phyloP scores from a whole-genome alignment of 2,329 filamentous ascomycete genomes.

The Arthroderma sp. region DNA sequence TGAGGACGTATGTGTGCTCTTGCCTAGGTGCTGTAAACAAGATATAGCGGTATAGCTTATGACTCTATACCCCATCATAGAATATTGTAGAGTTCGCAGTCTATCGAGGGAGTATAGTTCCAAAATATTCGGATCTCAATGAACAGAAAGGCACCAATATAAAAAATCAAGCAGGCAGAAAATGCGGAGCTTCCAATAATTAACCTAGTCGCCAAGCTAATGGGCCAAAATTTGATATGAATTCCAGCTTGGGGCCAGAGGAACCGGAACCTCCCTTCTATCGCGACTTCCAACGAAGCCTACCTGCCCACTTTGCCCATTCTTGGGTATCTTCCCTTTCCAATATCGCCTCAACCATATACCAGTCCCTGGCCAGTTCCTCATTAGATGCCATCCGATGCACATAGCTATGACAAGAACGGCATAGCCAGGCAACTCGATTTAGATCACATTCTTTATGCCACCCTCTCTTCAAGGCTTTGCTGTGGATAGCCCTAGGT shows the following conservation, averaged over 20 bases:
- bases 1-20: too few relatives aligned
- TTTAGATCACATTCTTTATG: constrained; percentile 62
- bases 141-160: neutral
- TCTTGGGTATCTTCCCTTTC: constrained; percentile 58
- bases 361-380: constrained; percentile 60
- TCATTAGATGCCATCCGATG: constrained; percentile 65
- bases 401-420: constrained; percentile 73
- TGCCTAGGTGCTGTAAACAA: neutral
- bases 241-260: too few relatives aligned
- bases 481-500: constrained; percentile 63
- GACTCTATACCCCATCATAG: neutral
- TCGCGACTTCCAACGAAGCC: constrained; percentile 59
- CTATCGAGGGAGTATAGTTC: neutral
- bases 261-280: constrained; percentile 17
- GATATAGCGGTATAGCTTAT: neutral
- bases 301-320: constrained; percentile 62
- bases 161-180: neutral
- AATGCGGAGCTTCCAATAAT: neutral
- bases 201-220: too few relatives aligned
- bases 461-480: constrained; percentile 67
- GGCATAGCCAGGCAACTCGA: constrained; percentile 75
- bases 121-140: neutral
- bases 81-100: neutral
- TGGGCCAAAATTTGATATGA: neutral
- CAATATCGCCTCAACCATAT: constrained; percentile 59